Base-by-base conservation (phyloP, 2,329 filamentous ascomycete genomes). In the Achaetomium macrosporum region DNA sequence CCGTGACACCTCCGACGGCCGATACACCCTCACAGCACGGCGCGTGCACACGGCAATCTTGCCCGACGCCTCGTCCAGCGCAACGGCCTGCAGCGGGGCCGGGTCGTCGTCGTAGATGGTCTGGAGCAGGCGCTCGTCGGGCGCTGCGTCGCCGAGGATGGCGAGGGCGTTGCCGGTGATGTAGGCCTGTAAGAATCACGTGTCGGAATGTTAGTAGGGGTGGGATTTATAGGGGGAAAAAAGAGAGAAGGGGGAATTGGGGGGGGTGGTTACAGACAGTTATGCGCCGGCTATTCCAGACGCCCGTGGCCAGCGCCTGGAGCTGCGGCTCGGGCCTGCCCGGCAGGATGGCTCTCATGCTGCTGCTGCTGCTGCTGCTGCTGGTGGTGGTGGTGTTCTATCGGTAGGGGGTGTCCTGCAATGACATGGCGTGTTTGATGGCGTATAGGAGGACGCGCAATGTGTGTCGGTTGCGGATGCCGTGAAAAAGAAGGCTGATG, bases 101-200 rank as follows among this genome's bases (percentile, higher is more conserved):
- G 83, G 76, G 59, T 88, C 82, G 64, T 95, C 87, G 64, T 93
- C 84, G 72, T 96, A 95, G 61, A 95, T 86, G 4, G 91, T 96
- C 69, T 99, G 93, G 33, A 96, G 71, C 58, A 96, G 81, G n/a
- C n/a, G n/a, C 15, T 13, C 7, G 41, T 50, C 47, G 29, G 50
- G 81, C 48, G 88, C n/a, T n/a, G n/a, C 81, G 47, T 83, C 86
- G 65, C 82, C 80, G 61, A 97, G 83, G 63, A 99, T 85, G 49
- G 93, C 83, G 59, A 97, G 82, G 57, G 89, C 89, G 70, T 86
- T 88, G 64, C 92, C 92, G 55, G 88, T 93, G 60, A 96, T 87
- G 71, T 97, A 99, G 47, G 83, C 82, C 89, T 95, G 64, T 5
- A n/a, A n/a, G 4, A 35, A 9, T 9, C 13, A 7, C 15, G 7